Evolutionary conservation across 768 basidiomycete species (phyloP), one percentile per base, ranked within the genome.

Genomic region (Boletales sp.): DNA sequence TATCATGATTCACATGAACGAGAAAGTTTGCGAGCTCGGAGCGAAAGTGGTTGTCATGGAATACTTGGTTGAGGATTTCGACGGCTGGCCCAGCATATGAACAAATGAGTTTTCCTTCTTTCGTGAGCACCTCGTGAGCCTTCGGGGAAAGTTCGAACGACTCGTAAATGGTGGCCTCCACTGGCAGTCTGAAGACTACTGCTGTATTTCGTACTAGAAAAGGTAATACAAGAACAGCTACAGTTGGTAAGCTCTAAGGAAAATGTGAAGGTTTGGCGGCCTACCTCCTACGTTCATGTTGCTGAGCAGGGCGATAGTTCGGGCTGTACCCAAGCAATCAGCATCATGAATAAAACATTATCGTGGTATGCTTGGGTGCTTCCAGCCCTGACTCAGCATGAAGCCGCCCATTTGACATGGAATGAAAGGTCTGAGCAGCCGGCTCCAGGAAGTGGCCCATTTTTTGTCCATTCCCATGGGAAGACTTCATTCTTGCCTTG

Each of bases 181-280:
- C n/a, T n/a, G n/a, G n/a, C n/a, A n/a, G n/a, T 35, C 74, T 69
- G 18, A 77, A 53, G 11, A 80, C 58, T 3, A 82, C 47, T 9
- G 68, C 76, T 3, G 75, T 77, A 43, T 82, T 81, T 49, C 82
- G 81, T 0, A 70, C 68, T 21, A 62, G 64, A 29, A 82, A 65
- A 7, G 66, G 67, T 37, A 76, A 64, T 17, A 64, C 61, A 4
- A 74, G 48, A 8, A 67, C 58, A 46, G 71, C 79, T 80, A 11
- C 4, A 19, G 0, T 11, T 6, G 9, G 6, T 59, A n/a, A 59
- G 48, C 17, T 35, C 14, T 12, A 10, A n/a, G 2, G 14, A 34
- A 30, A 31, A 2, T 2, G 3, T 5, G 2, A 5, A 43, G 8
- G 8, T 2, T 10, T 17, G 12, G 18, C 5, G 12, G 18, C 38